Percentiles rank a stretch among this genome's conserved stretches.
These are phyloP conservation scores for Citrus hindsii DNA, from an alignment of 345 rosid species.

Conservation along the genomic window DNA sequence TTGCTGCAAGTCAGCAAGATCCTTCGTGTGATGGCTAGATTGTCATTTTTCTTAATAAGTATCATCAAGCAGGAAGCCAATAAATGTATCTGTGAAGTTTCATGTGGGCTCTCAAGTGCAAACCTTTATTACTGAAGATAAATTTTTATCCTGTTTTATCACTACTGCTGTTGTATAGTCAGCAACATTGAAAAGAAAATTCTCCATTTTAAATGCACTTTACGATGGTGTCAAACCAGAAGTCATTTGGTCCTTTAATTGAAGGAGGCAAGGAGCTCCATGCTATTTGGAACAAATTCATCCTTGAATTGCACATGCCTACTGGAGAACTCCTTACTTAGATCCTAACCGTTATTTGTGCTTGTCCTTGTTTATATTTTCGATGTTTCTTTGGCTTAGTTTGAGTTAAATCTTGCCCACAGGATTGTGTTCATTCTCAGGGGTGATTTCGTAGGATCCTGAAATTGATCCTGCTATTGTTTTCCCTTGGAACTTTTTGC, in stretches of 20 bases:
- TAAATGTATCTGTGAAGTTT: neutral
- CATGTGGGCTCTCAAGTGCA: neutral
- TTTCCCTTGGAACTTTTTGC: neutral
- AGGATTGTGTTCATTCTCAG: neutral
- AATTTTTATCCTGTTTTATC: neutral
- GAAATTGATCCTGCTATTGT: neutral
- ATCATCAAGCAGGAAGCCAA: neutral
- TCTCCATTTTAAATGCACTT: neutral
- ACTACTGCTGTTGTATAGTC: neutral
- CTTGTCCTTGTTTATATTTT: neutral
- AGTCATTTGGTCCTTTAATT: too few relatives aligned
- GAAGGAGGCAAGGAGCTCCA: too few relatives aligned
- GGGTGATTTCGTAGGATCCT: neutral
- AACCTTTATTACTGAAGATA: neutral
- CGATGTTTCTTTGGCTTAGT: neutral
- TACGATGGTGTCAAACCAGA: neutral
- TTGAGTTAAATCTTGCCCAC: neutral
- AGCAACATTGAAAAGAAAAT: neutral
- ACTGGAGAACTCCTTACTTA: neutral
- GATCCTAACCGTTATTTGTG: neutral
- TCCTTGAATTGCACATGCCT: neutral
- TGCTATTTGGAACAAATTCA: neutral
- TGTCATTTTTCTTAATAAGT: neutral
- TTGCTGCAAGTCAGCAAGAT: neutral
- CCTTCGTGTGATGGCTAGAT: neutral